phyloP scores from a whole-genome alignment of 192 early-diverging fungal species.

The Coemansia sp. region DNA sequence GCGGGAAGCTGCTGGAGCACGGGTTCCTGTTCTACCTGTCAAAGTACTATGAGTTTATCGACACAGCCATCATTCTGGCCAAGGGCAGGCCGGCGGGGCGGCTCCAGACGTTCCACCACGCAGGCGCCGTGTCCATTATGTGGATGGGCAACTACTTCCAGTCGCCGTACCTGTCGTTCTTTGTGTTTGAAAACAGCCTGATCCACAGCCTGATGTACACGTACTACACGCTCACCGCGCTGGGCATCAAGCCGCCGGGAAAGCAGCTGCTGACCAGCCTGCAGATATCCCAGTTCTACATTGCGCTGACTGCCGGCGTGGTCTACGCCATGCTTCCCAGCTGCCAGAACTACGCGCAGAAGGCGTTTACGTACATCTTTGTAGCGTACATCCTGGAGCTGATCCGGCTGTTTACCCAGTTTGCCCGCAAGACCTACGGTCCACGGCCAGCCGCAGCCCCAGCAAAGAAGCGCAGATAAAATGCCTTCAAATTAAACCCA shows the following conservation, averaged over 20 bases:
- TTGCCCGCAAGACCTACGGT: conserved; percentile 71
- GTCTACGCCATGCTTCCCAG: conserved; percentile 62
- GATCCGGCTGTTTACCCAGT: conserved; percentile 77
- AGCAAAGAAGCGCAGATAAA: conserved; percentile 15
- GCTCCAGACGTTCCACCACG: conserved; percentile 86
- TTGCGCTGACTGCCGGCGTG: conserved; percentile 63
- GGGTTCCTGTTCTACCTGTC: conserved; percentile 86
- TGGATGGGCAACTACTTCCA: conserved; percentile 76
- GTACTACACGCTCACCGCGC: conserved; percentile 75
- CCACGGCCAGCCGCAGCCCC: neutral
- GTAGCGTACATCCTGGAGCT: conserved; percentile 73
- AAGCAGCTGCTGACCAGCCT: conserved; percentile 78
- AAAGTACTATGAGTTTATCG: conserved; percentile 87
- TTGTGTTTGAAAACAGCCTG: conserved; percentile 79
- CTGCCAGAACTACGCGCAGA: conserved; percentile 55
- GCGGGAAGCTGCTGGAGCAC: conserved; percentile 67
- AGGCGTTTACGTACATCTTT: conserved; percentile 63
- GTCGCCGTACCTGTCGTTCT: conserved; percentile 80
- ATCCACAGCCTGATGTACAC: conserved; percentile 88
- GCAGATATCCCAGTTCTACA: conserved; percentile 84
- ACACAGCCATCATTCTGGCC: conserved; percentile 80
- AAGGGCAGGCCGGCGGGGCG: conserved; percentile 70
- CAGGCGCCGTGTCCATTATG: conserved; percentile 86
- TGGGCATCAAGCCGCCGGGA: conserved; percentile 74
- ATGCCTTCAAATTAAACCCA: neutral